phyloP scores from a whole-genome alignment of 169 alveolate genomes.

The Toxoplasma gondii region DNA sequence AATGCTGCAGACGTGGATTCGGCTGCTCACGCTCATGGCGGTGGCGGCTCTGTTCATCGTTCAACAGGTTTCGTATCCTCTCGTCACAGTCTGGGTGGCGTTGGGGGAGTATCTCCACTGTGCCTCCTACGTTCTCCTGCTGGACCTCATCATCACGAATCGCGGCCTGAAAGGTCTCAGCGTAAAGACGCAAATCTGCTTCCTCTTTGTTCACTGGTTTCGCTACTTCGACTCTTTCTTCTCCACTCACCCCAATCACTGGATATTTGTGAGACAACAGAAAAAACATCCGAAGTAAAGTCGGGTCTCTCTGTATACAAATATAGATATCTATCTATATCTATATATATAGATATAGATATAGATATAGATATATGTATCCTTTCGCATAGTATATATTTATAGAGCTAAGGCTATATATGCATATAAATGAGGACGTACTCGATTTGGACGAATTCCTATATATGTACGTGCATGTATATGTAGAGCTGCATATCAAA shows the following conservation, averaged over 20 bases:
- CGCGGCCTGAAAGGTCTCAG: constrained; percentile 44
- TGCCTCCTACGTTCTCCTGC: constrained; percentile 32
- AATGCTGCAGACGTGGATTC: constrained; percentile 37
- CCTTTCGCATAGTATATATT: neutral
- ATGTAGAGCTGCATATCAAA: neutral
- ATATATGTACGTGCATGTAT: neutral
- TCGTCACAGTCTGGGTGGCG: constrained; percentile 56
- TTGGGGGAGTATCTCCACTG: constrained; percentile 54
- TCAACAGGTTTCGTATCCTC: constrained; percentile 43
- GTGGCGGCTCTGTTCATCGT: constrained; percentile 43
- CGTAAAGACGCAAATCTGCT: constrained; percentile 37
- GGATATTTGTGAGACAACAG: constrained; percentile 20
- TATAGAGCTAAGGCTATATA: neutral
- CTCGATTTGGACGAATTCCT: neutral
- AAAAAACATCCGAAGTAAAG: neutral
- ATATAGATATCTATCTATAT: neutral
- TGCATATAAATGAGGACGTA: neutral
- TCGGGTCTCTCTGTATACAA: neutral
- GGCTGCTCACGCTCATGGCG: constrained; percentile 22
- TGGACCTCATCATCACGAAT: constrained; percentile 33
- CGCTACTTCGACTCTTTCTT: constrained; percentile 51
- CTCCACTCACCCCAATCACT: constrained; percentile 39
- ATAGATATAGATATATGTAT: neutral
- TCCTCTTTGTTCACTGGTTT: constrained; percentile 55
- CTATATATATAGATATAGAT: neutral